phyloP scores from a whole-genome alignment of 192 early-diverging fungal genomes.

The Podila verticillata region DNA sequence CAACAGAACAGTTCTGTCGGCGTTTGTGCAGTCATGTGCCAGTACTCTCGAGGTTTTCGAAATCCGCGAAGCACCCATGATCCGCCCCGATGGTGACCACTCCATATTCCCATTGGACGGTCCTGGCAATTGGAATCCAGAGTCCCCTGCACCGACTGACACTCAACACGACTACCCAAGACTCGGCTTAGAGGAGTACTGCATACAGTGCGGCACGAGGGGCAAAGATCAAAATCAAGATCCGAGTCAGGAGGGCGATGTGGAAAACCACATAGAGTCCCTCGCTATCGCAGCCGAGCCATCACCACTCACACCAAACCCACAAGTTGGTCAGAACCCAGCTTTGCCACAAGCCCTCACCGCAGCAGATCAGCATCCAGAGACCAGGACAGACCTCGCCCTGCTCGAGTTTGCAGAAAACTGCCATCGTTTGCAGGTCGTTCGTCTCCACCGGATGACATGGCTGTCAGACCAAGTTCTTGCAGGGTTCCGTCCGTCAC shows the following conservation, averaged over 20 bases:
- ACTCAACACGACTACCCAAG: neutral
- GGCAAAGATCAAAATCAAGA: neutral
- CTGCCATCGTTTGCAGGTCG: conserved; percentile 4
- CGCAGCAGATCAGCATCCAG: neutral
- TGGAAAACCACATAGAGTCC: neutral
- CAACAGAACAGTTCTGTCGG: conserved; percentile 9
- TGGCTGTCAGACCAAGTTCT: conserved; percentile 33
- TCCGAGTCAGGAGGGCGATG: neutral
- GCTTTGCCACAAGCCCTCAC: neutral
- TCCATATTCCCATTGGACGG: conserved; percentile 28
- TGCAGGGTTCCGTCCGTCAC: conserved; percentile 8
- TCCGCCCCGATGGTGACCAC: conserved; percentile 7
- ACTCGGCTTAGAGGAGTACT: neutral
- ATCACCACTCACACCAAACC: neutral
- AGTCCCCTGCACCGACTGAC: neutral
- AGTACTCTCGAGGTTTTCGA: conserved; percentile 12
- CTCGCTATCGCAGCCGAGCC: neutral
- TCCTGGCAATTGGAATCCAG: conserved; percentile 12
- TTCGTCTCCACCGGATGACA: conserved; percentile 21
- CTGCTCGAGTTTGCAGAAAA: conserved; percentile 10
- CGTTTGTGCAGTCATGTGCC: conserved; percentile 23
- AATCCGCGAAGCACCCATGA: conserved; percentile 10
- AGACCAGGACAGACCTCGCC: conserved; percentile 28
- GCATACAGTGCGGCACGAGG: neutral
- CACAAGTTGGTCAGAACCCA: neutral